Base-by-base conservation (phyloP, 805 yeast species). In the Candida qinlingensis region DNA sequence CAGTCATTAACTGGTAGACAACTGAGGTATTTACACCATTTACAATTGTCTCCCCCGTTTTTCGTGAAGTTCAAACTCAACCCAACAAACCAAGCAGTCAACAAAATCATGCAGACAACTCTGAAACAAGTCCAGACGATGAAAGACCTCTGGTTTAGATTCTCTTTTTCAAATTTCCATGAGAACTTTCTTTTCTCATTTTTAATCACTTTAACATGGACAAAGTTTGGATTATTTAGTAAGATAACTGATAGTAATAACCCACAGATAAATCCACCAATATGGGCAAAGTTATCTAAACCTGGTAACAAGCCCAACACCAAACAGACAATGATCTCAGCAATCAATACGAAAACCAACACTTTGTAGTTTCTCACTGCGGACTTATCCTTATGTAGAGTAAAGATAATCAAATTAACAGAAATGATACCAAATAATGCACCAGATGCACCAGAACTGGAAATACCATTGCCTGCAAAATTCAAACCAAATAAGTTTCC, bases 231-330 rank as follows among this genome's bases (percentile, higher is more conserved):
- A 52, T 80, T 83, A 37, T 78, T 72, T 37, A 85, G 58, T 9
- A 83, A 52, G 1, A 74, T 65, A 0, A 80, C 57, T 1, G 84
- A 79, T 34, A 72, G 54, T 29, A 79, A 59, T 0, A 80, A 37
- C 0, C 91, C 91, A 65, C 79, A 67, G 27, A 80, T 75, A 65
- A 84, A 82, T 6, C 91, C 91, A 9, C 91, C 91, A 55, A 85
- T 76, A 62, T 85, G 90, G 39, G 85, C 74, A 58, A 85, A 85
- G 60, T 85, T 85, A 62, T 85, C 91, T 46, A 85, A 60, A 0
- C 91, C 91, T 0, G 91, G 91, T 12, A 85, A 65, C 19, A 85
- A 67, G 0, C 91, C 91, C 19, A 85, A 65, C 6, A 76, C 84
- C 41, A 85, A 71, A 37, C 82, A 73, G 5, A 83, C 69, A 10